Conservation (phyloP, 2,329 filamentous ascomycete species). For the Sporothrix inflata region DNA sequence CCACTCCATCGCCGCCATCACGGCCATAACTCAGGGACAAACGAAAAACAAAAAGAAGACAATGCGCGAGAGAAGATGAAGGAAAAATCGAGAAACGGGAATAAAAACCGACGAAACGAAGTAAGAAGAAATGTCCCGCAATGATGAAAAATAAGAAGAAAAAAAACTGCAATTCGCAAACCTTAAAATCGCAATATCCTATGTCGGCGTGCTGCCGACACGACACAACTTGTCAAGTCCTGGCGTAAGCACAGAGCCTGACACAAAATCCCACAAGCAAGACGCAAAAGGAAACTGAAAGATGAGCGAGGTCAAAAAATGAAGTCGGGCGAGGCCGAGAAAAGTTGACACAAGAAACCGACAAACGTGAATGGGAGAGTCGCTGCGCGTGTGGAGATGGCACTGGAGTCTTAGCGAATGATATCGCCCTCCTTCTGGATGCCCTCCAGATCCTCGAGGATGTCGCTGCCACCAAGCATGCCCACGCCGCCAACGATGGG, state of each 20-base stretch:
- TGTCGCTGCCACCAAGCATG: constrained; percentile 78
- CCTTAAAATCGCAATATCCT: not conserved
- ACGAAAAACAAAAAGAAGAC: not conserved
- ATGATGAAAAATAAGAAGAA: not conserved
- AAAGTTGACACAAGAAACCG: not conserved
- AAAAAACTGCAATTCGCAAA: constrained; percentile 6
- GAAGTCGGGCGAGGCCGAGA: not conserved
- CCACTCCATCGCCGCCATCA: not conserved
- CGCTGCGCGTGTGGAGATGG: not conserved
- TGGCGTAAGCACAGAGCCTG: not conserved
- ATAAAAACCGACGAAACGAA: not conserved
- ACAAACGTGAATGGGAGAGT: not conserved
- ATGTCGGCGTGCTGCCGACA: not conserved
- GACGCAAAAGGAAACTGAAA: not conserved
- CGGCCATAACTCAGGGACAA: not conserved
- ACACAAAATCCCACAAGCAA: not conserved
- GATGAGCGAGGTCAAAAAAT: not conserved
- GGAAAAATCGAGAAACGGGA: not conserved
- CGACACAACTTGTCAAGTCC: not conserved
- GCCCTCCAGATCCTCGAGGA: constrained; percentile 79
- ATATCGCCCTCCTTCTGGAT: constrained; percentile 74
- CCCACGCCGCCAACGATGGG: constrained; percentile 57
- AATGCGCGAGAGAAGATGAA: not conserved
- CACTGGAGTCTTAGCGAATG: constrained; percentile 59
- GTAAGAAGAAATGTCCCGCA: not conserved